A percentile compares a stretch with the other conserved stretches of the same genome.
These are phyloP conservation scores for Zostera marina DNA, from an alignment of 116 monocot species.

Conservation along the genomic window DNA sequence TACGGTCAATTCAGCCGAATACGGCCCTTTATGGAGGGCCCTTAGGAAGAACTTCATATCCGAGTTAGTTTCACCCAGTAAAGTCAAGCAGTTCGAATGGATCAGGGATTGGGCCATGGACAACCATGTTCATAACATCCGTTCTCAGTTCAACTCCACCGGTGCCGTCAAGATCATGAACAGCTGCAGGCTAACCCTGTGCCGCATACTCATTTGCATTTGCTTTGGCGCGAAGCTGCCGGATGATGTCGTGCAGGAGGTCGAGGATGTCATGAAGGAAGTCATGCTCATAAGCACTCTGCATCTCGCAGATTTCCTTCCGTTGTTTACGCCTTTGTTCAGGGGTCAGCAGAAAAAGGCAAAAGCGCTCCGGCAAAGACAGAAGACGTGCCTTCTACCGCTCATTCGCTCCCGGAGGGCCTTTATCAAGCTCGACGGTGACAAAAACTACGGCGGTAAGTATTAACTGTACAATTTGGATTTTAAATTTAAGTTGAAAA, in stretches of 20 bases:
- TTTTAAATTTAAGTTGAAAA: too few species aligned
- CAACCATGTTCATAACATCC: conserved; percentile 41
- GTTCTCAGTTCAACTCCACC: conserved; percentile 8
- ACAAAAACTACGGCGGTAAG: conserved; percentile 6
- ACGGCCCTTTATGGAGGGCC: conserved; percentile 12
- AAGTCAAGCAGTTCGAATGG: conserved; percentile 41
- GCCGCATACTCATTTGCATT: conserved; percentile 76
- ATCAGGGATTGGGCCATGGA: conserved; percentile 76
- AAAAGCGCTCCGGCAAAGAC: conserved; percentile 29
- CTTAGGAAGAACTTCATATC: conserved; percentile 11
- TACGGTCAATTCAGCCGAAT: conserved; percentile 9
- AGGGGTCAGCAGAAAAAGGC: conserved; percentile 38
- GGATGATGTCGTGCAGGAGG: conserved; percentile 33
- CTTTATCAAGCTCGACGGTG: conserved; percentile 34
- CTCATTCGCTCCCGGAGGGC: conserved; percentile 41
- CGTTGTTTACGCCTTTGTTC: conserved; percentile 58
- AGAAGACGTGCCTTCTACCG: conserved; percentile 55
- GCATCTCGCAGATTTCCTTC: conserved; percentile 77
- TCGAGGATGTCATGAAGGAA: conserved; percentile 70
- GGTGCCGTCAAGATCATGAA: conserved; percentile 37
- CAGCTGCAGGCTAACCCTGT: conserved; percentile 67
- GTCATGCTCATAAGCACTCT: conserved; percentile 73
- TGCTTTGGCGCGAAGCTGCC: conserved; percentile 71
- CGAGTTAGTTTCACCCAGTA: conserved; percentile 6
- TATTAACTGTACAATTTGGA: too few species aligned